Evolutionary conservation across 202 grass and related monocot species (phyloP).

Genomic region (Panicum virgatum): DNA sequence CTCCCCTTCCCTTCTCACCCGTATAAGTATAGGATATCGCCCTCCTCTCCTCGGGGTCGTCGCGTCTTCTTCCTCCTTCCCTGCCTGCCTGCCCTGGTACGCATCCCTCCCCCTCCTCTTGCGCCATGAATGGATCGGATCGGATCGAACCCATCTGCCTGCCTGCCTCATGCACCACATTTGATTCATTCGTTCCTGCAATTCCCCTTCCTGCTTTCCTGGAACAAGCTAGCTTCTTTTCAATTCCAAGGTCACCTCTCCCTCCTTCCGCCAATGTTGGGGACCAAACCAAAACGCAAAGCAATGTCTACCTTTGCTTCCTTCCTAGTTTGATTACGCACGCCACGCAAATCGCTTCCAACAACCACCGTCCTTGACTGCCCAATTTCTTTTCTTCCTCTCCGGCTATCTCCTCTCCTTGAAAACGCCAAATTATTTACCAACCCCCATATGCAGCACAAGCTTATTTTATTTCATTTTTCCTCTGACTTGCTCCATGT

Average conservation of each 20-base stretch:
- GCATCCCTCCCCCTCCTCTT: not conserved
- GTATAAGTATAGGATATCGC: no score
- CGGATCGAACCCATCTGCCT: not conserved
- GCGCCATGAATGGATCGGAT: not conserved
- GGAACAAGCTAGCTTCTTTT: not conserved
- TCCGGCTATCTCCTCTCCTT: not conserved
- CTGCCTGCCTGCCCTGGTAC: not conserved
- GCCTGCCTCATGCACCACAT: not conserved
- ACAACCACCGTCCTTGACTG: constrained; percentile 7
- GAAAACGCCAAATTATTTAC: not conserved
- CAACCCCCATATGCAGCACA: not conserved
- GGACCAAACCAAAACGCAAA: not conserved
- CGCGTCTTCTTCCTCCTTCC: not conserved
- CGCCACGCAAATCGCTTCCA: constrained; percentile 6
- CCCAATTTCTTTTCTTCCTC: not conserved
- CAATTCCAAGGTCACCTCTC: no score
- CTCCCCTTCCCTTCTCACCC: not conserved
- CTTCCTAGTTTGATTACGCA: not conserved
- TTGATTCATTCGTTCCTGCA: not conserved
- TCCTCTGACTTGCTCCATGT: not conserved
- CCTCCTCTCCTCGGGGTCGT: no score
- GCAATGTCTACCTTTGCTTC: no score
- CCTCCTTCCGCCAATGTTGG: not conserved
- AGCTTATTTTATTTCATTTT: not conserved
- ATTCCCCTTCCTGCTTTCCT: constrained; percentile 19